Conservation (phyloP, 768 basidiomycete species). For the Naganishia kalamii region DNA sequence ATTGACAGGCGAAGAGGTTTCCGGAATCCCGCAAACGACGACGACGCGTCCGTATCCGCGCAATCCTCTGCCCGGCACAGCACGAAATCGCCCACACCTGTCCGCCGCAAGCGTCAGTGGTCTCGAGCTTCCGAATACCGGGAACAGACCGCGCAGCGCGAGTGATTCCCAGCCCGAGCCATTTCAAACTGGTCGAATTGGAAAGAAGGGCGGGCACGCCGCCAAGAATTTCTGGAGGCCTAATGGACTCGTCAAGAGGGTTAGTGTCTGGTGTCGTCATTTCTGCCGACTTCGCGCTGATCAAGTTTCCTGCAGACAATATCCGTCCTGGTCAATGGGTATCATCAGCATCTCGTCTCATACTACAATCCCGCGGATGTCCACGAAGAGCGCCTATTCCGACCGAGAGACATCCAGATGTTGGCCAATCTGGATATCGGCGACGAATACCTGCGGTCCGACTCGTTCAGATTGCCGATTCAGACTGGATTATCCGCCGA, state of each 20-base stretch:
- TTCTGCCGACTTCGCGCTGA: conserved; percentile 11
- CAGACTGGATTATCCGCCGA: conserved; percentile 79
- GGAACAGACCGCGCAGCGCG: conserved; percentile 28
- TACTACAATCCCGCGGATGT: conserved; percentile 93
- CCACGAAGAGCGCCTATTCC: conserved; percentile 73
- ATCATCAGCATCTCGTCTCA: conserved; percentile 84
- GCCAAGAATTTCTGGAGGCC: conserved; percentile 26
- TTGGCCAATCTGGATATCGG: conserved; percentile 78
- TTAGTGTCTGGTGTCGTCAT: conserved; percentile 45
- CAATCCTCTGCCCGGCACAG: neutral
- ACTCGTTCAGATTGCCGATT: conserved; percentile 84
- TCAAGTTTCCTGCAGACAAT: conserved; percentile 61
- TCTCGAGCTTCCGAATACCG: conserved; percentile 25
- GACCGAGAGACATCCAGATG: conserved; percentile 81
- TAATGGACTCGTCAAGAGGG: conserved; percentile 90
- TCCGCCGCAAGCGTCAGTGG: conserved; percentile 20
- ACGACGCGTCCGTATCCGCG: neutral
- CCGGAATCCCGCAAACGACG: neutral
- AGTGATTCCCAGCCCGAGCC: conserved; percentile 25
- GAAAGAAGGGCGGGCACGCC: conserved; percentile 21
- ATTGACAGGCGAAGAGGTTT: neutral
- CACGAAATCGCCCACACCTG: conserved; percentile 8
- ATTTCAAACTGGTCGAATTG: neutral
- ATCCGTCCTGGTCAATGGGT: conserved; percentile 75
- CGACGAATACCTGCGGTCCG: conserved; percentile 79